phyloP scores from a whole-genome alignment of 2,329 filamentous ascomycete species.

The Aspergillaceae sp. region DNA sequence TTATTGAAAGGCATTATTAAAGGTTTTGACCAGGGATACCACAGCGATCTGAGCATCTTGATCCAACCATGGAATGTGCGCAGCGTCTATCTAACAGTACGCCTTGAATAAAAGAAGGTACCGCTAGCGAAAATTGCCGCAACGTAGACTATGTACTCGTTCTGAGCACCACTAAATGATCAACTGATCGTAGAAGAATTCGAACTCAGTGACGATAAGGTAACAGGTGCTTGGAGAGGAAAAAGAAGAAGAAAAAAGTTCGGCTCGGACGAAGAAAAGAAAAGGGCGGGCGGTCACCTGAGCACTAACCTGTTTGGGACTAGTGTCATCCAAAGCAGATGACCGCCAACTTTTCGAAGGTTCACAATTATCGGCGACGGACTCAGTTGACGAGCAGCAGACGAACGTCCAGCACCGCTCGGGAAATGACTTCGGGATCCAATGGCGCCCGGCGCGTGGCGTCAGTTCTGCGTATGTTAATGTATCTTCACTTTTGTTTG shows the following conservation, averaged over 20 bases:
- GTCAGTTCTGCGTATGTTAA: slow-evolving; percentile 30
- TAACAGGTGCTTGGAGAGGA: slow-evolving; percentile 57
- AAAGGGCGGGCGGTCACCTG: slow-evolving; percentile 16
- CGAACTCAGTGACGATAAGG: slow-evolving; percentile 90
- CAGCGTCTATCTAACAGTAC: slow-evolving; percentile 97
- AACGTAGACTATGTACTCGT: slow-evolving; percentile 37
- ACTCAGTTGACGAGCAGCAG: slow-evolving; percentile 11
- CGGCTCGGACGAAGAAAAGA: slow-evolving; percentile 11
- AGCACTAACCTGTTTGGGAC: slow-evolving; percentile 14
- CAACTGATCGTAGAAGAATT: slow-evolving; percentile 63
- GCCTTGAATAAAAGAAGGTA: slow-evolving; percentile 69
- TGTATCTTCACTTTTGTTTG: background rate
- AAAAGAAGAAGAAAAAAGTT: slow-evolving; percentile 21
- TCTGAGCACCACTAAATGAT: slow-evolving; percentile 93
- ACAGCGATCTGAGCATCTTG: background rate
- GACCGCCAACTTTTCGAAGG: slow-evolving; percentile 33
- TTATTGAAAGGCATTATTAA: background rate
- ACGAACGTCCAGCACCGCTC: slow-evolving; percentile 8
- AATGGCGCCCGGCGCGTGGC: slow-evolving; percentile 34
- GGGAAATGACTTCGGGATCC: slow-evolving; percentile 33
- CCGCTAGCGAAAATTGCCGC: slow-evolving; percentile 96
- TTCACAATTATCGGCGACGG: slow-evolving; percentile 9
- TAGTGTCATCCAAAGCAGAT: slow-evolving; percentile 22
- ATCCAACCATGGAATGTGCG: slow-evolving; percentile 49
- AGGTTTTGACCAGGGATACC: background rate